Base-by-base conservation (phyloP, 2,329 filamentous ascomycete genomes). In the Neoarthrinium moseri region DNA sequence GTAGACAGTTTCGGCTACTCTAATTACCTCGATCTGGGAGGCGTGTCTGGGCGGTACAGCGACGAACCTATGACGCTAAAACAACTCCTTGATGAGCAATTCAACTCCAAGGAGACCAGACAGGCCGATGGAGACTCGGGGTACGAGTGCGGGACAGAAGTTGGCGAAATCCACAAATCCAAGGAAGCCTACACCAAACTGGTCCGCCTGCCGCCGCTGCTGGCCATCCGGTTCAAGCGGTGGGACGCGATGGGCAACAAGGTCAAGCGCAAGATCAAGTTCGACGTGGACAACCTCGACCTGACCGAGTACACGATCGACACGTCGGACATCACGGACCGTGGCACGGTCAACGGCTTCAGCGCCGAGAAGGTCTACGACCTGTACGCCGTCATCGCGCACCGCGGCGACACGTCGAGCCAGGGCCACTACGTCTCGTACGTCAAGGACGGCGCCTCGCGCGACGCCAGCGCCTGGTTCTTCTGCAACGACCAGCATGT, bases 391-490 rank as follows among this genome's bases (percentile, higher is more conserved):
- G 86, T 96, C 6, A 81, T 95, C 44, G 77, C 87, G 51, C 91
- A 96, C 63, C 67, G 80, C 4, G 91, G 91, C 18, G 70, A 70
- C 1, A 82, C 76, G 1, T 73, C 87, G 43, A 79, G 81, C 29
- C 81, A 80, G 41, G 91, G 91, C 0, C 91, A 96, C 66, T 96
- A 96, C 64, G 84, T 86, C 43, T 78, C 84, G 4, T 83, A 87
- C 47, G 80, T 87, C 50, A 79, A 80, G 35, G 81, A 86, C 12
- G 61, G 65, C 29, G 21, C 15, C 30, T 17, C 30, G 20, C 26
- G 26, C 21, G 65, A 73, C 47, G 66, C 65, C 5, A 66, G 65
- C 26, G 65, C 63, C 18, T 82, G 79, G 79, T 68, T 70, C 49
- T 57, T 64, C 48, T 77, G 73, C 56, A 72, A 80, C 49, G 79